Percentiles rank a stretch among this genome's conserved stretches.
These are phyloP conservation scores for Gymnopilus junonius DNA, from an alignment of 768 basidiomycete genomes.

Conservation along the genomic window DNA sequence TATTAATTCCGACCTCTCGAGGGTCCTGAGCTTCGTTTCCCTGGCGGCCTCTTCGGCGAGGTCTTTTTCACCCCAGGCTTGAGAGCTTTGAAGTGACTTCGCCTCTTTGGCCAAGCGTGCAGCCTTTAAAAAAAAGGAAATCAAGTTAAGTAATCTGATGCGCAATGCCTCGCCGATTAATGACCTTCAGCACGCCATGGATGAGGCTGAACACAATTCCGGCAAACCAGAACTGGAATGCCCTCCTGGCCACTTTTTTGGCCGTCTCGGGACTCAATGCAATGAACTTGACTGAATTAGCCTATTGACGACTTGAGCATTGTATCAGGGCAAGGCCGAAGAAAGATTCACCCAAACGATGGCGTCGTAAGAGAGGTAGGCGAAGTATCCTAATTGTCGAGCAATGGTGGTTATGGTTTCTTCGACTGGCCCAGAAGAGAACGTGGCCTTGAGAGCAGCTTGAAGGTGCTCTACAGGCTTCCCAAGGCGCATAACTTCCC, in stretches of 20 bases:
- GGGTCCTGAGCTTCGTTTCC: conserved; percentile 62
- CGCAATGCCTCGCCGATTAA: background rate
- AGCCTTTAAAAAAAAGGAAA: conserved; percentile 54
- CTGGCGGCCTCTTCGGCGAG: conserved; percentile 65
- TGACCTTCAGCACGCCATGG: conserved; percentile 71
- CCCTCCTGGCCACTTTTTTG: conserved; percentile 60
- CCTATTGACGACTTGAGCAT: conserved; percentile 40
- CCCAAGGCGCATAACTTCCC: conserved; percentile 85
- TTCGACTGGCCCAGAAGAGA: conserved; percentile 54
- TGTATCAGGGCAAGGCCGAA: background rate
- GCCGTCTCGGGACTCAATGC: conserved; percentile 62
- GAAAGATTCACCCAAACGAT: conserved; percentile 77
- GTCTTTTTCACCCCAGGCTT: conserved; percentile 66
- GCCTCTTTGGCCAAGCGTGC: conserved; percentile 64
- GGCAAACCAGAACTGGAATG: conserved; percentile 87
- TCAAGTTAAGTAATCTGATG: background rate
- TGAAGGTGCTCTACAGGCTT: conserved; percentile 96
- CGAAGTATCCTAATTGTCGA: conserved; percentile 87
- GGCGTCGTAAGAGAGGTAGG: conserved; percentile 83
- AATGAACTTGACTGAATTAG: conserved; percentile 69
- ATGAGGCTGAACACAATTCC: conserved; percentile 84
- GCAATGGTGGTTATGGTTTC: conserved; percentile 83
- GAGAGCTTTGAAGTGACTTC: conserved; percentile 50
- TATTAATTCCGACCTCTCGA: conserved; percentile 50
- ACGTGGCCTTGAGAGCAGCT: conserved; percentile 76